Conservation (phyloP, 2,329 filamentous ascomycete genomes). For the Chaetomium sp. region DNA sequence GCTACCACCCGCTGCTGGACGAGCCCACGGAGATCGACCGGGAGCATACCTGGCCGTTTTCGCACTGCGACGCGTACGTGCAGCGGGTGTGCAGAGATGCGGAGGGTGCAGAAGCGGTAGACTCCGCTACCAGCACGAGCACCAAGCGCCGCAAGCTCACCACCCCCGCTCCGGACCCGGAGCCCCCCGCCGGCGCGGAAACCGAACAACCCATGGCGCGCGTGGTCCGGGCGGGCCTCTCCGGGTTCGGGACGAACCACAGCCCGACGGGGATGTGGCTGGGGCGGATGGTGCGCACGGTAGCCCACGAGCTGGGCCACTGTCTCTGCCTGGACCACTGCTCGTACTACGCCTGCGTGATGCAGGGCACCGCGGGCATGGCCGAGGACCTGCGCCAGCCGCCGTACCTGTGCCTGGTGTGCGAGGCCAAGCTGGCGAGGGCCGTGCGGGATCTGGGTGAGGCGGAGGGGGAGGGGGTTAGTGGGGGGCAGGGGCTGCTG, state of each 20-base stretch:
- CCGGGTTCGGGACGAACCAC: neutral
- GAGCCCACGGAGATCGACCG: conserved; percentile 44
- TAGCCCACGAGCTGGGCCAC: conserved; percentile 67
- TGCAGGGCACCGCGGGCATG: conserved; percentile 62
- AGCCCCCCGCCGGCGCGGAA: neutral
- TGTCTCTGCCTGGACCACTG: conserved; percentile 70
- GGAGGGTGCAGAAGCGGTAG: neutral
- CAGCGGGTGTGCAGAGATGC: conserved; percentile 41
- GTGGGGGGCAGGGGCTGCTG: conserved; percentile 34
- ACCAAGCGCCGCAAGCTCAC: neutral
- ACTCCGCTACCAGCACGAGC: neutral
- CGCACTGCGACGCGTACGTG: conserved; percentile 60
- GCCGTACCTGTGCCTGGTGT: conserved; percentile 64
- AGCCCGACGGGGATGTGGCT: conserved; percentile 56
- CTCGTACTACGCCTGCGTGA: conserved; percentile 63
- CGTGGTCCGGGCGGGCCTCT: conserved; percentile 3
- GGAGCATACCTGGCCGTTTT: conserved; percentile 64
- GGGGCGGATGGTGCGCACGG: conserved; percentile 57
- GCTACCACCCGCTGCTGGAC: conserved; percentile 60
- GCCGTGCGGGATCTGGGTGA: conserved; percentile 35
- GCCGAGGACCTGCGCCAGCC: conserved; percentile 63
- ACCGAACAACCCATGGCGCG: neutral
- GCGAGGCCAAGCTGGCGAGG: conserved; percentile 55
- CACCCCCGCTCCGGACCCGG: neutral
- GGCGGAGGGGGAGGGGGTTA: conserved; percentile 2